phyloP scores from a whole-genome alignment of 768 basidiomycete species.

The Exidia glandulosa region DNA sequence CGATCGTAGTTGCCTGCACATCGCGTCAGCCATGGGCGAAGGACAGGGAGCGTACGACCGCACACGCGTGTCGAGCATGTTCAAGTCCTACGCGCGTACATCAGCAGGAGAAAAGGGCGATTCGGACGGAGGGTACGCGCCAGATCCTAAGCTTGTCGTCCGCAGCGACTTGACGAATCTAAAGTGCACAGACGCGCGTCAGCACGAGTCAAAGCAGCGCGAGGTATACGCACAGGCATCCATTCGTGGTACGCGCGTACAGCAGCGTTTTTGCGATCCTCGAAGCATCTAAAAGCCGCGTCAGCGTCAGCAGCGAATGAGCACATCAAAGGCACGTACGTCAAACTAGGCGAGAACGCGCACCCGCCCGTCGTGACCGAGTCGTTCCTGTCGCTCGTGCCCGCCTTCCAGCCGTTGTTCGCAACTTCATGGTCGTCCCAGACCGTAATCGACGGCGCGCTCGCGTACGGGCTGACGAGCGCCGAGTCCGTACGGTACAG shows the following conservation, averaged over 20 bases:
- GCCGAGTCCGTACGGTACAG: constrained; percentile 44
- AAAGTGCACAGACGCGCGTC: constrained; percentile 41
- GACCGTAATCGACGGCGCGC: constrained; percentile 45
- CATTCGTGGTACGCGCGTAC: constrained; percentile 45
- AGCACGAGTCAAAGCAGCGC: constrained; percentile 5
- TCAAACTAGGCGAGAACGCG: constrained; percentile 27
- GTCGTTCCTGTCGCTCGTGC: constrained; percentile 45
- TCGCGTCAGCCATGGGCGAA: not conserved
- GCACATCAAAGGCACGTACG: not conserved
- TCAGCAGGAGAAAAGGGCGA: not conserved
- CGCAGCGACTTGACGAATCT: constrained; percentile 44
- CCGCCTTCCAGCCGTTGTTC: constrained; percentile 47
- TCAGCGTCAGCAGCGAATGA: not conserved
- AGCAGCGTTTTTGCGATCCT: constrained; percentile 47
- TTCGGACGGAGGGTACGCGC: constrained; percentile 21
- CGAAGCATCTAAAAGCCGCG: constrained; percentile 31
- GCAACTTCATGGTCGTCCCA: constrained; percentile 38
- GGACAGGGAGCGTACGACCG: constrained; percentile 9
- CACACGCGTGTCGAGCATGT: constrained; percentile 57
- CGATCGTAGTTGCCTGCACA: constrained; percentile 38
- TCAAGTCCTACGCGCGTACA: constrained; percentile 26
- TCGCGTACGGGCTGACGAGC: constrained; percentile 36
- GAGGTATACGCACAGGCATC: constrained; percentile 6
- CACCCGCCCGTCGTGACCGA: constrained; percentile 30
- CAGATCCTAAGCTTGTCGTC: constrained; percentile 48